These are phyloP conservation scores for Aureobasidium sp. DNA, from an alignment of 2,329 filamentous ascomycete species.

Conservation along the genomic window DNA sequence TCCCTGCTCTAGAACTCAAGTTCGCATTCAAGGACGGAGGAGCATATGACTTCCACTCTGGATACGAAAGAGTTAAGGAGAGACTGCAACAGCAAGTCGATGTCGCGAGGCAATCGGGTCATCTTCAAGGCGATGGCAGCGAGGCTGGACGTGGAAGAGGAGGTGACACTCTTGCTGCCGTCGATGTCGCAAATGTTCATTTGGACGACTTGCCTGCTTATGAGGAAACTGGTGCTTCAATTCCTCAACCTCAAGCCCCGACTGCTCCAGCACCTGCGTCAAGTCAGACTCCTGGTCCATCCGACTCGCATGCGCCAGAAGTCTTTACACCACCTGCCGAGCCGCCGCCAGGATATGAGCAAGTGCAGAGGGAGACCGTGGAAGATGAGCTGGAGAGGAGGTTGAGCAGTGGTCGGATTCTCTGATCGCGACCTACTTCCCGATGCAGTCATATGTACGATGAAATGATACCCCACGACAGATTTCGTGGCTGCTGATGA, in stretches of 20 bases:
- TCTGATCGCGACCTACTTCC: not conserved
- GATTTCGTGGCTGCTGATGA: not conserved
- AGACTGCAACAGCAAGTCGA: constrained; percentile 74
- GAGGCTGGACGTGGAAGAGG: constrained; percentile 30
- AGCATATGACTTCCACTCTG: constrained; percentile 81
- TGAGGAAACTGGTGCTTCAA: constrained; percentile 48
- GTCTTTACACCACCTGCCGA: constrained; percentile 53
- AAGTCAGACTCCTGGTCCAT: not conserved
- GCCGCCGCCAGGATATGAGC: constrained; percentile 86
- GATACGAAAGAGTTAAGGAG: constrained; percentile 79
- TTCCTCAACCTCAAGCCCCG: constrained; percentile 24
- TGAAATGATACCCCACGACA: constrained; percentile 12
- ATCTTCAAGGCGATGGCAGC: constrained; percentile 36
- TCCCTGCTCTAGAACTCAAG: constrained; percentile 70
- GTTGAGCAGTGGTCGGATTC: constrained; percentile 22
- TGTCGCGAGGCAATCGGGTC: constrained; percentile 59
- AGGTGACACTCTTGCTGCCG: constrained; percentile 38
- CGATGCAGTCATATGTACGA: not conserved
- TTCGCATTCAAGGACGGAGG: constrained; percentile 91
- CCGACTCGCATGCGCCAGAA: constrained; percentile 16
- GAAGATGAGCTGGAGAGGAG: constrained; percentile 61
- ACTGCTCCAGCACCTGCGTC: constrained; percentile 19
- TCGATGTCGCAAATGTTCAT: constrained; percentile 59
- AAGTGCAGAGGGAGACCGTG: constrained; percentile 75
- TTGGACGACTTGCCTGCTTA: constrained; percentile 87